Percentiles rank a stretch among this genome's conserved stretches.
Evolutionary conservation across 1,284 basidiomycete genomes (phyloP).

Genomic region (Vanrija pseudolonga): DNA sequence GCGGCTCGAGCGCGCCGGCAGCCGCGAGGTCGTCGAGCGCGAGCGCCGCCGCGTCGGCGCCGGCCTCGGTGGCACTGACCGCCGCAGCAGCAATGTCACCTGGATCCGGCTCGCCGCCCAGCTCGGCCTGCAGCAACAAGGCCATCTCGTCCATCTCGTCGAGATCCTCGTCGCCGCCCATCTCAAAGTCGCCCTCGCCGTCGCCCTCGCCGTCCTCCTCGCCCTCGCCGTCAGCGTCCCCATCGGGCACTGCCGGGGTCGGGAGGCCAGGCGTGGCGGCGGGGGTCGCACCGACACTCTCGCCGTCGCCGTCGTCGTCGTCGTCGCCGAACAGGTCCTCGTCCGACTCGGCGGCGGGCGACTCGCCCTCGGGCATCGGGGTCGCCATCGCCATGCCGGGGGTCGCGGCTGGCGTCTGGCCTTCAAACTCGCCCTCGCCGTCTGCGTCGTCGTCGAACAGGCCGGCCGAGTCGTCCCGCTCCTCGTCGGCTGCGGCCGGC

Average conservation of each 20-base stretch:
- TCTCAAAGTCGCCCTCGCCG: slow-evolving; percentile 13
- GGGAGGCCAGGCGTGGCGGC: slow-evolving; percentile 28
- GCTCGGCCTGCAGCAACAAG: slow-evolving; percentile 28
- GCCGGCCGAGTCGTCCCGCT: slow-evolving; percentile 7
- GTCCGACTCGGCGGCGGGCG: slow-evolving; percentile 6
- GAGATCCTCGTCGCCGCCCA: slow-evolving; percentile 32
- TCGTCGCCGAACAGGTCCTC: slow-evolving; percentile 31
- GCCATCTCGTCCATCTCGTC: slow-evolving; percentile 43
- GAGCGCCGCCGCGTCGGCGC: neutral
- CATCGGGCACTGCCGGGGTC: slow-evolving; percentile 9
- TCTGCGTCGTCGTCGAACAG: slow-evolving; percentile 24
- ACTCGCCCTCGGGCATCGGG: slow-evolving; percentile 7
- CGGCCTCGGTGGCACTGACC: neutral
- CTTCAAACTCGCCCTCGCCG: slow-evolving; percentile 25
- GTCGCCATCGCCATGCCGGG: slow-evolving; percentile 11
- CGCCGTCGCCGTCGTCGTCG: slow-evolving; percentile 27
- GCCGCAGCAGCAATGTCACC: neutral
- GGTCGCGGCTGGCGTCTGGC: slow-evolving; percentile 18
- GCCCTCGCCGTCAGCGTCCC: slow-evolving; percentile 17
- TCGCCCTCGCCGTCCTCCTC: slow-evolving; percentile 17
- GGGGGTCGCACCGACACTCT: slow-evolving; percentile 15
- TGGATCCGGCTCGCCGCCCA: slow-evolving; percentile 10
- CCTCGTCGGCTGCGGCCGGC: slow-evolving; percentile 19
- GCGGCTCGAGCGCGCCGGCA: neutral
- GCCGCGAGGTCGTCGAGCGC: slow-evolving; percentile 4